These are phyloP conservation scores for Diaporthe sp. DNA, from an alignment of 2,329 filamentous ascomycete genomes.

Conservation along the genomic window DNA sequence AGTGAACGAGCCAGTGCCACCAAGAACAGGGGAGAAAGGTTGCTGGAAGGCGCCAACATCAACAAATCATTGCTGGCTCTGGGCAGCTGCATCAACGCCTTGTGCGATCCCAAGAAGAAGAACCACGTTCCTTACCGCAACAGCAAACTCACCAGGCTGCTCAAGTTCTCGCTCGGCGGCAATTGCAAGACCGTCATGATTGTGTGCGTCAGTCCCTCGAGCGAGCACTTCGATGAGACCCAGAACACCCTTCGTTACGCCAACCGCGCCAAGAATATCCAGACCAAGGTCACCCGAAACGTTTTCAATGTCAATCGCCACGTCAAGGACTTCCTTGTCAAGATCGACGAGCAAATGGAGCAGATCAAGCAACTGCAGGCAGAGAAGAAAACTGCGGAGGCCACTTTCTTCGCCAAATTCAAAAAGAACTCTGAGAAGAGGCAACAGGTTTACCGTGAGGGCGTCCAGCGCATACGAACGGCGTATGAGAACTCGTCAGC, in stretches of 20 bases:
- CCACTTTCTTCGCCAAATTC: slow-evolving; percentile 86
- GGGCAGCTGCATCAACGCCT: slow-evolving; percentile 97
- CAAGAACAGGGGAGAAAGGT: slow-evolving; percentile 91
- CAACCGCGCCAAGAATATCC: slow-evolving; percentile 98
- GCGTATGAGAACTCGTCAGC: slow-evolving; percentile 84
- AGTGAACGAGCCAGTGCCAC: slow-evolving; percentile 96
- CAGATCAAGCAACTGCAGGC: slow-evolving; percentile 95
- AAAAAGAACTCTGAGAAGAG: slow-evolving; percentile 90
- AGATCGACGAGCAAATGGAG: slow-evolving; percentile 98
- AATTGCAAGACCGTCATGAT: slow-evolving; percentile 99
- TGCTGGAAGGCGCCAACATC: slow-evolving; percentile 97
- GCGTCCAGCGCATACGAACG: slow-evolving; percentile 79
- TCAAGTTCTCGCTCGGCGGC: slow-evolving; percentile 96
- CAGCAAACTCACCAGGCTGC: slow-evolving; percentile 92
- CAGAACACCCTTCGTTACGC: slow-evolving; percentile 98
- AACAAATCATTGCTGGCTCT: slow-evolving; percentile 97
- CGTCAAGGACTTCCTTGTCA: slow-evolving; percentile 98
- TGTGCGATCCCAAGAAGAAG: slow-evolving; percentile 90
- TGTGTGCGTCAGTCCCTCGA: slow-evolving; percentile 96
- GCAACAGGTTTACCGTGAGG: slow-evolving; percentile 79
- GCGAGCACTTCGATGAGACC: slow-evolving; percentile 96
- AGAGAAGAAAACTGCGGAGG: slow-evolving; percentile 90
- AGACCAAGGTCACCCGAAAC: slow-evolving; percentile 99
- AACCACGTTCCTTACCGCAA: slow-evolving; percentile 98
- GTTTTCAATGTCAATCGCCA: slow-evolving; percentile 99